phyloP scores from a whole-genome alignment of 169 alveolate genomes.

The Eimeria tenella region DNA sequence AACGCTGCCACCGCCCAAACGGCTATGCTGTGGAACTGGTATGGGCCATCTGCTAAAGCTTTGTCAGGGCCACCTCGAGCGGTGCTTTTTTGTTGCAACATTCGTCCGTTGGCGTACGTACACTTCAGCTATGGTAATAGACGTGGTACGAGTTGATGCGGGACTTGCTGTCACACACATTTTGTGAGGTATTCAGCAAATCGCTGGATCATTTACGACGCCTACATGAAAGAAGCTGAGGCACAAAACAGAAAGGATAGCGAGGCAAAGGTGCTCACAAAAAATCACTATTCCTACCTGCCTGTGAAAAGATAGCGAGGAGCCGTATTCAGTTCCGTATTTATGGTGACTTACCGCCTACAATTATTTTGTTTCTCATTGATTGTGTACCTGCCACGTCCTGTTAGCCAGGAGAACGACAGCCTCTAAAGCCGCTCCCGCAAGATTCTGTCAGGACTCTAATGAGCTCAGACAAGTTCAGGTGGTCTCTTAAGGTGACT shows the following conservation, averaged over 20 bases:
- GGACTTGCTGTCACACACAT: neutral
- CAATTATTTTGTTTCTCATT: too few species aligned
- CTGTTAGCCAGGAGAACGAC: constrained; percentile 22
- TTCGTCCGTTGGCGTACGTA: too few species aligned
- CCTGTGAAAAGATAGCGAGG: too few species aligned
- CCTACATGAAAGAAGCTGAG: constrained; percentile 92
- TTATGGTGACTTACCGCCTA: too few species aligned
- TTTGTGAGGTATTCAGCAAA: constrained; percentile 83
- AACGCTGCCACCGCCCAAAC: constrained; percentile 67
- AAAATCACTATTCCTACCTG: neutral
- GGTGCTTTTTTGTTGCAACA: too few species aligned
- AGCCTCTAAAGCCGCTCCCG: constrained; percentile 3
- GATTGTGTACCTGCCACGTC: neutral
- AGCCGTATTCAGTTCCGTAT: too few species aligned
- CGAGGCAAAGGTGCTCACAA: constrained; percentile 29
- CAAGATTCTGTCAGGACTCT: constrained; percentile 40
- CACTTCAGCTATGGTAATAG: too few species aligned
- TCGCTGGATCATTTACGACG: constrained; percentile 94
- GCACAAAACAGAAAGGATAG: constrained; percentile 78
- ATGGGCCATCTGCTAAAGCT: neutral
- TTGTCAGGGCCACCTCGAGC: neutral
- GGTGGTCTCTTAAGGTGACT: constrained; percentile 69
- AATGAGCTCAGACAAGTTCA: constrained; percentile 49
- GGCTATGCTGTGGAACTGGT: constrained; percentile 67
- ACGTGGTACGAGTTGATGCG: neutral